Conservation (phyloP, 73 alveolate species). For the Paramecium sonneborni region DNA sequence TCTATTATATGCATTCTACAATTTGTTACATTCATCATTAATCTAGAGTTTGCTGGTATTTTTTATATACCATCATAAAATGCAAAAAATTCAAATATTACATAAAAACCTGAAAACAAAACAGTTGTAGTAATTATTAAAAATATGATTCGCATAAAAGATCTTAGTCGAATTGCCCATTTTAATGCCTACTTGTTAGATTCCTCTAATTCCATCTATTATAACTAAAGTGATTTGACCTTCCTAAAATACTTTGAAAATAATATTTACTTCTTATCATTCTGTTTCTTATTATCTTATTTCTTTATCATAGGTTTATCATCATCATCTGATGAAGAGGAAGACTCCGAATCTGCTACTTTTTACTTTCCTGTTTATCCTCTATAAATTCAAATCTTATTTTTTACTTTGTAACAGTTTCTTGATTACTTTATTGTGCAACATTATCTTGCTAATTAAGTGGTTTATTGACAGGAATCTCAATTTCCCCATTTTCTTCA, state of each 20-base stretch:
- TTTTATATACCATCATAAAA: conserved; percentile 31
- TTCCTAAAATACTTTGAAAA: not conserved
- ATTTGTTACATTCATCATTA: not conserved
- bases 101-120: conserved; percentile 28
- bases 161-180: conserved; percentile 54
- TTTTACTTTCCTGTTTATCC: not conserved
- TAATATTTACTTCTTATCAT: not conserved
- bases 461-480: not conserved
- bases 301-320: not conserved
- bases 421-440: not conserved
- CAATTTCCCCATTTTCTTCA: not conserved
- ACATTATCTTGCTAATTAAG: not conserved
- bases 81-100: conserved; percentile 34
- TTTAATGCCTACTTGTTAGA: not conserved
- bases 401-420: not conserved
- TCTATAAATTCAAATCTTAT: not conserved
- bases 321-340: not conserved
- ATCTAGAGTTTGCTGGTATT: not conserved
- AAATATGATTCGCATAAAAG: conserved; percentile 7
- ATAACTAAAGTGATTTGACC: not conserved
- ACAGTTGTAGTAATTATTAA: conserved; percentile 18
- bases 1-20: conserved; percentile 38
- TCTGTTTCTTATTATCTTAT: not conserved
- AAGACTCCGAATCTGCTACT: not conserved
- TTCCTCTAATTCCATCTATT: conserved; percentile 42